Evolutionary conservation across 306 rosid species (phyloP).

Genomic region (Lathyrus tuberosus): DNA sequence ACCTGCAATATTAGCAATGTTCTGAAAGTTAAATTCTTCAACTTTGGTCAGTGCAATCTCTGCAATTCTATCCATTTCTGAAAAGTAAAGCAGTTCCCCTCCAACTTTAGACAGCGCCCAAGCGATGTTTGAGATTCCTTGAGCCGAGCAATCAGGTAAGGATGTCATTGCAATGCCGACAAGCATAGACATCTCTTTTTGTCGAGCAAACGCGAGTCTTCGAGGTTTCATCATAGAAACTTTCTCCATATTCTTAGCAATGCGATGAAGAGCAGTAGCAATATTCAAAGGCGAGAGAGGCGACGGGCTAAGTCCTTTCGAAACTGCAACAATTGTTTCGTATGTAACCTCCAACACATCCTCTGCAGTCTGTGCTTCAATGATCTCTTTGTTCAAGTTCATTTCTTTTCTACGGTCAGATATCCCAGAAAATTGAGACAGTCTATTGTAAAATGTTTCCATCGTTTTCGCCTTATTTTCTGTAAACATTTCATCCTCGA

Average conservation of each 20-base stretch:
- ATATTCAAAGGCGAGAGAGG: constrained; percentile 90
- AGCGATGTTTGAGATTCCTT: constrained; percentile 82
- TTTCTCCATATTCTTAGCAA: constrained; percentile 94
- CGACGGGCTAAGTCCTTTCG: constrained; percentile 86
- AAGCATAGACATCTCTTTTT: constrained; percentile 90
- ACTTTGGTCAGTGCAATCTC: constrained; percentile 83
- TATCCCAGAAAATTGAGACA: constrained; percentile 81
- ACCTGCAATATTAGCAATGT: constrained; percentile 85
- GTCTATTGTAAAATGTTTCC: constrained; percentile 64
- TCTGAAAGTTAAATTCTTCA: constrained; percentile 81
- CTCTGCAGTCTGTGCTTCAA: constrained; percentile 81
- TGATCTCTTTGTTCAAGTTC: constrained; percentile 68
- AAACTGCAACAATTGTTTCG: constrained; percentile 75
- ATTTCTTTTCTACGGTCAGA: constrained; percentile 80
- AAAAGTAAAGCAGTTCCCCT: constrained; percentile 79
- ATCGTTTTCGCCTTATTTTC: constrained; percentile 62
- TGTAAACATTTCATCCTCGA: constrained; percentile 65
- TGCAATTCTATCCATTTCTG: constrained; percentile 94
- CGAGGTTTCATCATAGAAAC: constrained; percentile 69
- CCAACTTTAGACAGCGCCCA: constrained; percentile 97
- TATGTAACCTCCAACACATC: constrained; percentile 77
- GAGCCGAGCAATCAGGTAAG: constrained; percentile 86
- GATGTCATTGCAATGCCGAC: constrained; percentile 83
- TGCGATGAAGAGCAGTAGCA: constrained; percentile 92
- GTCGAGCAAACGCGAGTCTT: constrained; percentile 83